These are phyloP conservation scores for Phytophthora sp. DNA, from an alignment of 352 stramenopile species.

Conservation along the genomic window DNA sequence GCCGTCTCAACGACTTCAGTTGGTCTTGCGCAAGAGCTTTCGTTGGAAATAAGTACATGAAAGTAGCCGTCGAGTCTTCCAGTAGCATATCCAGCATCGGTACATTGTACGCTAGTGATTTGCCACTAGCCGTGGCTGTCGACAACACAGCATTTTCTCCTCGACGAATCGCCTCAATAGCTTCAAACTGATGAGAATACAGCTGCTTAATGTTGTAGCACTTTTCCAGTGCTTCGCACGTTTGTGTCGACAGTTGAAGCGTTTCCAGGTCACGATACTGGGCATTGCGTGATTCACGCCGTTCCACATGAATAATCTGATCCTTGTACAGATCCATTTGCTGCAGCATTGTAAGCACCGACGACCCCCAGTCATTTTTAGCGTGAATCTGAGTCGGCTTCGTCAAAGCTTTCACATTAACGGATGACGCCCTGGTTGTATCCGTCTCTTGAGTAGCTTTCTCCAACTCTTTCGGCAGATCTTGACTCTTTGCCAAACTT, in stretches of 20 bases:
- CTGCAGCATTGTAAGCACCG: constrained; percentile 55
- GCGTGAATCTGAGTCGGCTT: neutral
- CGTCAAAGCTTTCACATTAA: no score
- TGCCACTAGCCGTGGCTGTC: constrained; percentile 97
- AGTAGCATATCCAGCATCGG: constrained; percentile 89
- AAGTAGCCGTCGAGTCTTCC: constrained; percentile 59
- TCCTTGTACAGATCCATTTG: constrained; percentile 63
- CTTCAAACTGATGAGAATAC: constrained; percentile 92
- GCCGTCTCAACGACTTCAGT: constrained; percentile 83
- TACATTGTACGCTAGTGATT: constrained; percentile 97
- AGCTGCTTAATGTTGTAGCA: constrained; percentile 68
- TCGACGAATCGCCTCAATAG: constrained; percentile 88
- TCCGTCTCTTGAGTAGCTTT: no score
- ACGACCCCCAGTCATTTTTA: constrained; percentile 34
- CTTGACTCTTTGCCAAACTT: neutral
- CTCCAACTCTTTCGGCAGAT: neutral
- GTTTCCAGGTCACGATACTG: constrained; percentile 42
- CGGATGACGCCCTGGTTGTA: no score
- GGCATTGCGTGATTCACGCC: constrained; percentile 45
- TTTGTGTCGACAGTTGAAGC: constrained; percentile 42
- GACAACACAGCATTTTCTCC: constrained; percentile 94
- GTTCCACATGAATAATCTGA: constrained; percentile 87
- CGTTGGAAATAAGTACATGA: constrained; percentile 97
- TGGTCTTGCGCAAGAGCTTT: constrained; percentile 99
- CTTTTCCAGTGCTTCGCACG: constrained; percentile 49